Evolutionary conservation across 1,139 yeast species (phyloP), one percentile per base, ranked within the genome.

Genomic region (Barnettozyma hawaiiensis): DNA sequence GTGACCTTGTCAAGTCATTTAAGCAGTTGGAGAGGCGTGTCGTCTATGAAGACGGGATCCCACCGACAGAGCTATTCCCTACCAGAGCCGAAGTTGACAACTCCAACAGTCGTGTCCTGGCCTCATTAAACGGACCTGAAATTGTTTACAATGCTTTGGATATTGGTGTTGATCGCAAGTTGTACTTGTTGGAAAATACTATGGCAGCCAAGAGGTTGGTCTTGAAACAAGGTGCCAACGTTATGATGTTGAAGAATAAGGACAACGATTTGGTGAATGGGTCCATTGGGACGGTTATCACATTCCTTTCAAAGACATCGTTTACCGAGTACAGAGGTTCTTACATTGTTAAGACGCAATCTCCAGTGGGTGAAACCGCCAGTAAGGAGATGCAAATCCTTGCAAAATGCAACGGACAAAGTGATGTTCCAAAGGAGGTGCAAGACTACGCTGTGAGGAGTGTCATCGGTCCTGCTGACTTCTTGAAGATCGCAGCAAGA

Each of bases 181-280:
- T 53, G 31, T 53, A 57, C 27, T 33, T 73, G 32, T 63, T 86
- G 42, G 76, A 75, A 18, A 76, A 78, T 47, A 76, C 86, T 38
- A 72, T 90, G 68, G 94, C 94, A 7, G 85, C 83, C 6, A 68
- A 70, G 37, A 60, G 61, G n/a, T 62, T 92, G 14, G 69, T 67
- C 1, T 67, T 92, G 54, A 90, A 89, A 55, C 77, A 75, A 43
- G 86, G 85, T 42, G 95, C 97, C 0, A 98, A 92, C 62, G 98
- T 92, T 0, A 90, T 92, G 97, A 81, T 94, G 73, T 71, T 92
- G 50, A 92, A 90, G 60, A 94, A 92, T 59, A 73, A 81, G 44
- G 96, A 89, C 54, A 92, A 82, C 36, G 76, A 83, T 1, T 68
- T 92, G 35, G 97, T 94, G 19, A 92, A 92, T 62, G 98, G 99